Base-by-base conservation (phyloP, 371 early-diverging fungal species). In the Lichtheimia corymbifera region DNA sequence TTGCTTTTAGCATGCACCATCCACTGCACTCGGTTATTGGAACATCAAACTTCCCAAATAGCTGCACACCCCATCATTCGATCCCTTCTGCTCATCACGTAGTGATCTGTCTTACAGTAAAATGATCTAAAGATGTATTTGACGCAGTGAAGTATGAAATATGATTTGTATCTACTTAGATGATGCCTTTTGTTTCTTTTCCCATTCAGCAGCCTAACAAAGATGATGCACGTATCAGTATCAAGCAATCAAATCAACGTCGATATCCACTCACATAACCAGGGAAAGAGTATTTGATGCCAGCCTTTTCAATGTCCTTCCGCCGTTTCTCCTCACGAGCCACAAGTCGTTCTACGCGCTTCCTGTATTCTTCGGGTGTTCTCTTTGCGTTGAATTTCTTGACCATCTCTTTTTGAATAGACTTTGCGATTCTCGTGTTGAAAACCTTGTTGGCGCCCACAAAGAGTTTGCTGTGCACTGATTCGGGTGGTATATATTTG, bases 231-330 rank as follows among this genome's bases (percentile, higher is more conserved):
- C 6, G 35, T 52, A 5, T 52, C 12, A 25, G 52, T 24, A 18
- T 52, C 0, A 5, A 25, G 5, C 2, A 9, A 22, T 15, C 2
- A 17, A 47, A 3, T 5, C 27, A 52, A 18, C 7, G 7, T 4
- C 14, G 15, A 15, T 5, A 15, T 18, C 27, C 28, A 66, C 67
- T 59, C 56, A 67, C 73, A 70, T 85, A 91, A 30, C 91, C 91
- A 17, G 79, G 83, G 70, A 91, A 91, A 22, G 91, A 92, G 66
- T 92, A 95, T 40, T 91, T 92, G 55, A 93, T 90, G 20, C 91
- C 94, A 12, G 83, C 59, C 25, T 80, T 82, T 17, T 74, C 70
- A 28, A 93, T 64, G 70, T 76, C 80, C 43, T 79, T 70, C 27
- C 85, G 76, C 73, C 83, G 82, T 53, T 80, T 76, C 1, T 66